Evolutionary conservation across 768 basidiomycete species (phyloP), one percentile per base, ranked within the genome.

Genomic region (Mycena filopes): DNA sequence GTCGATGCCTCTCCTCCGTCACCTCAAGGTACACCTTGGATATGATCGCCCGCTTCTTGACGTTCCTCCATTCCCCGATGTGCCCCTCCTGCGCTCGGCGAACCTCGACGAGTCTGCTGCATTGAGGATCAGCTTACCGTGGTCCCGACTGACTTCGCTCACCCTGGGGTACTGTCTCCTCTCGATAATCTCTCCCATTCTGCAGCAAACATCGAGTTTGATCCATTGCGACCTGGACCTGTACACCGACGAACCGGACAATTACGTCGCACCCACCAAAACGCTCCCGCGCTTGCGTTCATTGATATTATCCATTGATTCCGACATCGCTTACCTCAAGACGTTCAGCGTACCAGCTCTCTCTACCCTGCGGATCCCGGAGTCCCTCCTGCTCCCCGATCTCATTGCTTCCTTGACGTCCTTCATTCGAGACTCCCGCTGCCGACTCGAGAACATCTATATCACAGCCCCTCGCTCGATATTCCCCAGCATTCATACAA

Each of bases 1-100:
- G 25, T 15, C 33, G 51, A 54, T 54, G 36, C 51, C 38, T 54
- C 38, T 40, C 10, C 51, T 54, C 23, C 36, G 38, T 16, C 51
- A 54, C 36, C 36, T 54, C 3, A 18, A 6, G 7, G 6, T 33
- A 40, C 13, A 13, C 25, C 4, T 7, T 53, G 5, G 21, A 38
- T 12, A 26, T 12, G 7, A 12, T 12, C 21, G 12, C n/a, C 25
- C 5, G n/a, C 15, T 53, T 28, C 5, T 25, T 21, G 9, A 38
- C 38, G n/a, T 11, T 11, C 33, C 12, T 12, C 33, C 33, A 7
- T 33, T 33, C 7, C 7, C 7, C 13, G 36, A 18, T 2, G 51
- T 25, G 16, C 51, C 51, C 13, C 21, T 13, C 13, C 51, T 54
- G 10, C 36, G 36, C 38, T 15, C 51, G 4, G 51, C 26, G 20